Percentiles rank a stretch among this genome's conserved stretches.
Conservation (phyloP, 1,139 yeast genomes). For the Magnusiomyces paraingens region DNA sequence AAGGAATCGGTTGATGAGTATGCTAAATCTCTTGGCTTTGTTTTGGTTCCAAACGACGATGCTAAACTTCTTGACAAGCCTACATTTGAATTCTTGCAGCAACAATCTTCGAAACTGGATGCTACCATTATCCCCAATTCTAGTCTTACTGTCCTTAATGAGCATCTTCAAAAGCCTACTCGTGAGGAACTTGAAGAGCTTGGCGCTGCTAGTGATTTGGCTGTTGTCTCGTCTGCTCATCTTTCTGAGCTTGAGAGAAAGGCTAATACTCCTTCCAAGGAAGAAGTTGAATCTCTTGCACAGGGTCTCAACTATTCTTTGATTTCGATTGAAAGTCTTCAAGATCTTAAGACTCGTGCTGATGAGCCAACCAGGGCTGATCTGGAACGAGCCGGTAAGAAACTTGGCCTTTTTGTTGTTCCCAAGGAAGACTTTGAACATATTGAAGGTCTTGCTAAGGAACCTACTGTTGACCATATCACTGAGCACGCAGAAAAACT, state of each 20-base stretch:
- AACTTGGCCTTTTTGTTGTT: conserved; percentile 27
- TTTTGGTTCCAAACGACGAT: conserved; percentile 20
- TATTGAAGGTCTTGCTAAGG: conserved; percentile 10
- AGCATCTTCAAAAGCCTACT: conserved; percentile 11
- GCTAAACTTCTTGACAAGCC: conserved; percentile 6
- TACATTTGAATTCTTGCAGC: conserved; percentile 6
- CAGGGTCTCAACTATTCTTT: conserved; percentile 34
- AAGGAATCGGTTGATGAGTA: conserved; percentile 21
- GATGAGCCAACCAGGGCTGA: conserved; percentile 33
- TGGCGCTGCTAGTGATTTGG: conserved; percentile 24
- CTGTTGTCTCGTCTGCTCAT: conserved; percentile 24
- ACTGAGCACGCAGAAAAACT: conserved; percentile 10
- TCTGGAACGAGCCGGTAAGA: conserved; percentile 23
- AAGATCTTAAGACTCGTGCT: conserved; percentile 31
- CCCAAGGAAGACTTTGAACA: conserved; percentile 22
- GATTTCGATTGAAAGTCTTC: conserved; percentile 31
- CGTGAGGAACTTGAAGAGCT: conserved; percentile 15
- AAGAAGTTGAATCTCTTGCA: conserved; percentile 44
- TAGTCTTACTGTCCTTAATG: conserved; percentile 24
- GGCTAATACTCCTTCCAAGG: conserved; percentile 25
- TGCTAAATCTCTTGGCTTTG: conserved; percentile 19
- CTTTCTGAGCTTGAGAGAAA: conserved; percentile 26
- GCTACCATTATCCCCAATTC: conserved; percentile 27
- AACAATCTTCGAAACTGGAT: conserved; percentile 7
- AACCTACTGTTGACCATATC: conserved; percentile 14